These are phyloP conservation scores for Blastobotrys parvus DNA, from an alignment of 805 yeast species.

Conservation along the genomic window DNA sequence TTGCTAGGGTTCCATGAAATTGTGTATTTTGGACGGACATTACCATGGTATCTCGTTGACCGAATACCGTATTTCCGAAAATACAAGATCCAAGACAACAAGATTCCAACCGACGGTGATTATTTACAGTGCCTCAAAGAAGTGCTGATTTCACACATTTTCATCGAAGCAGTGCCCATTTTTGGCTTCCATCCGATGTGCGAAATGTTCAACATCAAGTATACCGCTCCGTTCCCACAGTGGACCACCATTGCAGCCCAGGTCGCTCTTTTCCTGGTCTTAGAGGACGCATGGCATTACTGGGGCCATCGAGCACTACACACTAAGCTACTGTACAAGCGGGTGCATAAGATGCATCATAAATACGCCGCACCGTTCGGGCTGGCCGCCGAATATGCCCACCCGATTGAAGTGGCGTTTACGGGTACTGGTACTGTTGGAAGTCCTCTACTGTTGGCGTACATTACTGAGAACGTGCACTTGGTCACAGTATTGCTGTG, in stretches of 20 bases:
- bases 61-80: conserved; percentile 73
- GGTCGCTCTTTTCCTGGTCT: conserved; percentile 64
- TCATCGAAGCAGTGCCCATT: conserved; percentile 92
- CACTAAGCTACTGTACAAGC: conserved; percentile 70
- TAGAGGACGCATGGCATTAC: conserved; percentile 96
- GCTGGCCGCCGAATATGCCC: conserved; percentile 94
- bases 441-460: conserved; percentile 78
- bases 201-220: conserved; percentile 64
- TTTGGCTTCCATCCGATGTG: conserved; percentile 96
- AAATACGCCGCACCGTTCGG: conserved; percentile 98
- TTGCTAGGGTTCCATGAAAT: conserved; percentile 77
- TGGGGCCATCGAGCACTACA: conserved; percentile 90
- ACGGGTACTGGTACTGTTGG: conserved; percentile 96
- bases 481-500: conserved; percentile 79
- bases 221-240: conserved; percentile 78
- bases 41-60: conserved; percentile 90
- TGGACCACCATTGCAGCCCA: conserved; percentile 51
- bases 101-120: conserved; percentile 69
- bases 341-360: conserved; percentile 95
- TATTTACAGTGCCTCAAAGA: conserved; percentile 88
- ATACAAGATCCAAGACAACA: conserved; percentile 84
- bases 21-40: conserved; percentile 82
- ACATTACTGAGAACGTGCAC: conserved; percentile 68
- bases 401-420: conserved; percentile 85
- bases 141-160: conserved; percentile 76